These are phyloP conservation scores for Trypanosoma rangeli DNA, from an alignment of 208 protist species.

Conservation along the genomic window DNA sequence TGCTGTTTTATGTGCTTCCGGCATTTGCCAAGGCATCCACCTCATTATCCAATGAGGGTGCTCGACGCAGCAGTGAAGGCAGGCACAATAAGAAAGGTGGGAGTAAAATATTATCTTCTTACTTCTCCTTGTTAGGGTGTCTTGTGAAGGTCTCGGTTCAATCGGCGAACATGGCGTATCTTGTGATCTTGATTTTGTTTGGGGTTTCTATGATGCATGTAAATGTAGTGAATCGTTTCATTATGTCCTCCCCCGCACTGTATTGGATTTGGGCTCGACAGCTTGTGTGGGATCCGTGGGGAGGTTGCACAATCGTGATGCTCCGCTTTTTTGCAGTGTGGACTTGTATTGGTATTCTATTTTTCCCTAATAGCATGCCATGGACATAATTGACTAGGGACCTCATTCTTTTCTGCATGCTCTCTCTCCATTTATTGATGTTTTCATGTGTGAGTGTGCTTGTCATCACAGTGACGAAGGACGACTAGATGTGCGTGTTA, in stretches of 20 bases:
- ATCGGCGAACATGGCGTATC: slow-evolving; percentile 55
- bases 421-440: too few relatives aligned
- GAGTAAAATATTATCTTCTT: neutral
- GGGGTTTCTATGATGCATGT: slow-evolving; percentile 71
- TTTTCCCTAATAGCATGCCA: slow-evolving; percentile 75
- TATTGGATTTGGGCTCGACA: slow-evolving; percentile 62
- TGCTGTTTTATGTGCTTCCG: slow-evolving; percentile 29
- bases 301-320: slow-evolving; percentile 33
- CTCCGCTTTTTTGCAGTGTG: slow-evolving; percentile 54
- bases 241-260: slow-evolving; percentile 63
- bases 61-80: too few relatives aligned
- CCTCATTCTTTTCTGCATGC: neutral
- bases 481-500: neutral
- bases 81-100: neutral
- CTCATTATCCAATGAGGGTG: neutral
- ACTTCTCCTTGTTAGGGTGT: slow-evolving; percentile 2
- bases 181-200: slow-evolving; percentile 42
- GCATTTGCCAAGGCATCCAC: slow-evolving; percentile 5
- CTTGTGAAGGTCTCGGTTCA: slow-evolving; percentile 30
- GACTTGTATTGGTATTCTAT: slow-evolving; percentile 48
- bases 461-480: too few relatives aligned
- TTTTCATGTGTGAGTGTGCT: too few relatives aligned
- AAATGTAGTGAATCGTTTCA: slow-evolving; percentile 77
- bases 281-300: slow-evolving; percentile 37
- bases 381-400: slow-evolving; percentile 61